Base-by-base conservation (phyloP, 257 asterid genomes). In the Solanum chiquidenum region DNA sequence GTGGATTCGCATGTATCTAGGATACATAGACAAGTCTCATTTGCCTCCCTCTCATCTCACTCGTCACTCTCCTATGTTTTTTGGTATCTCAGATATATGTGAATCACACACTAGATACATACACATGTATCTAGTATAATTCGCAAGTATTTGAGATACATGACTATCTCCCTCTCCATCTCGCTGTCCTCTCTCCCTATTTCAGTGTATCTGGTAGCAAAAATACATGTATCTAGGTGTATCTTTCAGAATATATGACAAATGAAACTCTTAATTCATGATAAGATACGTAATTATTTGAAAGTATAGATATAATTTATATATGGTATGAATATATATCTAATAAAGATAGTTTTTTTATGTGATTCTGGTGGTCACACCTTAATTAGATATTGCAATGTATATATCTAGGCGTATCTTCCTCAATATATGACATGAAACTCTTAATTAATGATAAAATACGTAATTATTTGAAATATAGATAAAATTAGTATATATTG, bases 41-140 rank as follows among this genome's bases (percentile, higher is more conserved):
- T 55, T 1, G 25, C 4, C 64, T 55, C n/a, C 4, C n/a, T 18
- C 25, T 6, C 4, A 55, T 55, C 25, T 55, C 0, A 11, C 0
- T 55, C 0, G 5, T 5, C 64, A 55, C 11, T 0, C 2, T 55
- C 64, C n/a, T 18, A 55, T 55, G 10, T 55, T 0, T 55, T 40
- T 55, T 6, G 10, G n/a, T 55, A 18, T 55, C 64, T 0, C 11
- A 49, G 3, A 49, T 49, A 49, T 23, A 49, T 49, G 58, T 14
- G 58, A 49, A 49, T 49, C 58, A 49, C 46, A 2, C 58, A 44
- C 52, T 49, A 49, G 7, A 46, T 46, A 46, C 20, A 46, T 46
- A 14, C 58, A 52, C 0, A 52, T 52, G n/a, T 55, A 55, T 55
- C n/a, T 55, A 55, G 25, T 55, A 7, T 21, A 8, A 55, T 55